Conservation (phyloP, 495 filamentous ascomycete species). For the Penicillium paradoxum region DNA sequence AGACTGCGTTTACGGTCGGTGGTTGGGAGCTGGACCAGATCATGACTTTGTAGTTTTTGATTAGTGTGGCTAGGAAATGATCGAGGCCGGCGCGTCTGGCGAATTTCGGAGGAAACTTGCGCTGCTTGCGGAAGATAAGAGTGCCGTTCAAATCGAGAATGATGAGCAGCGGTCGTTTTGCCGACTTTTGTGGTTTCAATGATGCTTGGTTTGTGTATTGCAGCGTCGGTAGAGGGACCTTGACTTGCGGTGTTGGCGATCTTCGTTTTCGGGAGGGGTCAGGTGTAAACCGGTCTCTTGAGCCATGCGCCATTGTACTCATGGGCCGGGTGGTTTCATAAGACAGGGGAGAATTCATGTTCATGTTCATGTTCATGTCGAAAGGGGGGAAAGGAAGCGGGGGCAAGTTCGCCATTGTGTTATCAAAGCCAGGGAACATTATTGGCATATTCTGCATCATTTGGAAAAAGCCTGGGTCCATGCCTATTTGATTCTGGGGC, state of each 20-base stretch:
- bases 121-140: constrained; percentile 62
- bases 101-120: constrained; percentile 47
- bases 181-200: constrained; percentile 17
- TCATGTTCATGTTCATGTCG: neutral
- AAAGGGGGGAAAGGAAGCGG: constrained; percentile 3
- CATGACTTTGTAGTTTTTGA: constrained; percentile 68
- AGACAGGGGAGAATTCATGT: neutral
- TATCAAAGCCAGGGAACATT: constrained; percentile 4
- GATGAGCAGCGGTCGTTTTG: constrained; percentile 57
- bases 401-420: constrained; percentile 1
- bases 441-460: constrained; percentile 6
- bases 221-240: constrained; percentile 29
- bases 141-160: constrained; percentile 95
- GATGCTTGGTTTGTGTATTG: constrained; percentile 44
- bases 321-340: constrained; percentile 9
- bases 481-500: constrained; percentile 11
- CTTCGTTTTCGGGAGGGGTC: neutral
- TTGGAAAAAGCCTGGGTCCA: neutral
- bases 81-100: constrained; percentile 55
- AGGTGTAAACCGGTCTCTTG: neutral
- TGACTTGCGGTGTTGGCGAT: constrained; percentile 16
- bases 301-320: constrained; percentile 16
- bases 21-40: constrained; percentile 86
- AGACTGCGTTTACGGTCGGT: constrained; percentile 60
- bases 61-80: constrained; percentile 61